A percentile compares a stretch with the other conserved stretches of the same genome.
Evolutionary conservation across 805 yeast genomes (phyloP).

Genomic region (Candida gorgasii): DNA sequence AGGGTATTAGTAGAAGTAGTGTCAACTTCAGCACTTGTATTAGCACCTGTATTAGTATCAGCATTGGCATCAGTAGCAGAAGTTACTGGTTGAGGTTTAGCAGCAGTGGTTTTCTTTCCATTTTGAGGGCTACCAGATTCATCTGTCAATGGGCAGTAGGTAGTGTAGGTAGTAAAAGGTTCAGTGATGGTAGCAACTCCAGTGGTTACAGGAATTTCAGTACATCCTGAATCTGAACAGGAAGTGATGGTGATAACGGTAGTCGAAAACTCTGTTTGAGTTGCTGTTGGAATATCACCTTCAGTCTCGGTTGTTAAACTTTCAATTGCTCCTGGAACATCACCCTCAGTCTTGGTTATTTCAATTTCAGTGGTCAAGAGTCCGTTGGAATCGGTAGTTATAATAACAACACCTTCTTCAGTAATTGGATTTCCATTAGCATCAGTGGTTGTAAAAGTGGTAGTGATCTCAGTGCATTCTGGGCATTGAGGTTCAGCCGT

Average conservation of each 20-base stretch:
- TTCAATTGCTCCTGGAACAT: too few relatives aligned
- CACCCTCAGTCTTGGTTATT: slow-evolving; percentile 9
- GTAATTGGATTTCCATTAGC: not conserved
- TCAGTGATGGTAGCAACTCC: slow-evolving; percentile 36
- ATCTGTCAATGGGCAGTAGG: slow-evolving; percentile 18
- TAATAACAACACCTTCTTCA: slow-evolving; percentile 13
- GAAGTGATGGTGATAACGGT: slow-evolving; percentile 6
- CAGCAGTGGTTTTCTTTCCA: slow-evolving; percentile 12
- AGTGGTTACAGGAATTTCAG: slow-evolving; percentile 30
- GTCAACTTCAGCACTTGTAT: too few relatives aligned
- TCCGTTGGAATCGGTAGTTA: slow-evolving; percentile 15
- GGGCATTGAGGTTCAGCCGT: slow-evolving; percentile 11
- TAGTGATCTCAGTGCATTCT: slow-evolving; percentile 17
- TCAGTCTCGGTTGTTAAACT: too few relatives aligned
- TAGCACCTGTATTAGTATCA: too few relatives aligned
- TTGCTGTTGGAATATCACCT: too few relatives aligned
- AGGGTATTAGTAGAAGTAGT: too few relatives aligned
- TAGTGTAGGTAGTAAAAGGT: slow-evolving; percentile 14
- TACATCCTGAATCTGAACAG: slow-evolving; percentile 33
- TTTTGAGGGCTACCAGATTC: too few relatives aligned
- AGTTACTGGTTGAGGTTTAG: slow-evolving; percentile 11
- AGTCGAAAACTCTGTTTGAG: slow-evolving; percentile 10
- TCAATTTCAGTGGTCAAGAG: slow-evolving; percentile 13
- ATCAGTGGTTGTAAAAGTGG: slow-evolving; percentile 14
- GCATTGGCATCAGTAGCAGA: not conserved